Percentiles rank a stretch among this genome's conserved stretches.
Evolutionary conservation across 2,329 filamentous ascomycete species (phyloP).

Genomic region (Capronia americana): DNA sequence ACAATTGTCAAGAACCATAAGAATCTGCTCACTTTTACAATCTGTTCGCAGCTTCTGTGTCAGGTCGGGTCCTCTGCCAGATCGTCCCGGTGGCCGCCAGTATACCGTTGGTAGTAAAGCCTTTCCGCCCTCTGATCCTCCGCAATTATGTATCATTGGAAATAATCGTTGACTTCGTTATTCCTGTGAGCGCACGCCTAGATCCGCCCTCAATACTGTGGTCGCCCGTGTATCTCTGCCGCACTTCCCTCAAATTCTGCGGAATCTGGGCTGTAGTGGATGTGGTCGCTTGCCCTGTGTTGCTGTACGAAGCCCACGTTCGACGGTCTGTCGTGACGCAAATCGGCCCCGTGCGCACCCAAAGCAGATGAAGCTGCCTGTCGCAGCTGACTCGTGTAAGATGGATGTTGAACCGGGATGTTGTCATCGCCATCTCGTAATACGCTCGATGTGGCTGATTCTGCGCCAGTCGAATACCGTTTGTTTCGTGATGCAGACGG

Average conservation of each 20-base stretch:
- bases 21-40: neutral
- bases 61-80: neutral
- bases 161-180: constrained; percentile 21
- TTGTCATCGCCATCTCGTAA: constrained; percentile 42
- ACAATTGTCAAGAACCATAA: neutral
- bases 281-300: constrained; percentile 56
- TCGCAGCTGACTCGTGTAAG: constrained; percentile 39
- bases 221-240: constrained; percentile 34
- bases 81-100: neutral
- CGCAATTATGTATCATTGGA: constrained; percentile 11
- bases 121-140: neutral
- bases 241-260: constrained; percentile 36
- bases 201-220: constrained; percentile 9
- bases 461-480: constrained; percentile 39
- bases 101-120: neutral
- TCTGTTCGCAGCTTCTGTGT: neutral
- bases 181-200: neutral
- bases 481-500: constrained; percentile 22
- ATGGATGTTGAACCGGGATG: constrained; percentile 29
- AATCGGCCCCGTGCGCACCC: constrained; percentile 42
- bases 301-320: constrained; percentile 59
- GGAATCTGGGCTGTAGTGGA: constrained; percentile 50
- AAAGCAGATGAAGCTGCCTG: constrained; percentile 42
- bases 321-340: constrained; percentile 53
- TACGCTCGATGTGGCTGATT: constrained; percentile 48